These are phyloP conservation scores for Melampsora abietis-canadensis DNA, from an alignment of 1,284 basidiomycete genomes.

Conservation along the genomic window DNA sequence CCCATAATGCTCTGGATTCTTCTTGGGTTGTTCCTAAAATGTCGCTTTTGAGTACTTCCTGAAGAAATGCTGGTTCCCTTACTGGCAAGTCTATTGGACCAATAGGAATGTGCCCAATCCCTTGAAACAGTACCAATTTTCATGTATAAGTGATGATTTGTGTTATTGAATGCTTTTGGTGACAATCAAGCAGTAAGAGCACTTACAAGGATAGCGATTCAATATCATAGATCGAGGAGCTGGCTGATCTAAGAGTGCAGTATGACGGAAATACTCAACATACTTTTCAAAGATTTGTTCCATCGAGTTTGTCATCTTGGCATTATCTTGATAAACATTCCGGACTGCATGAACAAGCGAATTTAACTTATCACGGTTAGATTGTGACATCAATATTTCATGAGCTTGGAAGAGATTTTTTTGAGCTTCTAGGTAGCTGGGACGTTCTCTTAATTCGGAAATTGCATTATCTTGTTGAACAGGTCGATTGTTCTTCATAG, in stretches of 20 bases:
- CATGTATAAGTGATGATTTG: too few species aligned
- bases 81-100: neutral
- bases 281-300: neutral
- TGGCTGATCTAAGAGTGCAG: neutral
- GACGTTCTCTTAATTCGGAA: neutral
- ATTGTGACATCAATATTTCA: neutral
- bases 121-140: neutral
- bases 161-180: neutral
- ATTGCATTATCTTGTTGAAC: neutral
- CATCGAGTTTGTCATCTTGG: neutral
- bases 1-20: neutral
- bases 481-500: neutral
- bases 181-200: neutral
- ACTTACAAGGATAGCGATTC: neutral
- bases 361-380: neutral
- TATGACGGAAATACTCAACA: neutral
- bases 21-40: neutral
- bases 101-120: neutral
- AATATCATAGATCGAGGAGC: neutral
- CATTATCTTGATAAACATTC: neutral
- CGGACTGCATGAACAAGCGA: neutral
- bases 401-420: slow-evolving; percentile 5
- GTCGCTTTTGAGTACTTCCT: neutral
- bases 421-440: neutral
- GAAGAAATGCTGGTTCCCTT: neutral